These are phyloP conservation scores for Hygrophoropsis aurantiaca DNA, from an alignment of 768 basidiomycete genomes.

Conservation along the genomic window DNA sequence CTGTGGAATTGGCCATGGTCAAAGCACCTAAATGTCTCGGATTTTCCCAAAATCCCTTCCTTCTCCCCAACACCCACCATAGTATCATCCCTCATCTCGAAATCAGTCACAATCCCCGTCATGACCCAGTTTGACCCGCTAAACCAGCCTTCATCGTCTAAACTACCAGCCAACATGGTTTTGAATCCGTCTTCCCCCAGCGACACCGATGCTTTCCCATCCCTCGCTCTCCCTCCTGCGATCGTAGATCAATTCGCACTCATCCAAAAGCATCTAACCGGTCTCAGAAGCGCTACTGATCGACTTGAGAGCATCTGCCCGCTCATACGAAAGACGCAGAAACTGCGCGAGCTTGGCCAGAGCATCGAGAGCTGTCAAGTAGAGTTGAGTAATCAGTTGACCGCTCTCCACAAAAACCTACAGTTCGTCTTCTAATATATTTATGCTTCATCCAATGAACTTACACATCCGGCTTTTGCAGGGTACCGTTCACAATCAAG, in stretches of 20 bases:
- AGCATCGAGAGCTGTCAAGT: background rate
- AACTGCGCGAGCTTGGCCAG: background rate
- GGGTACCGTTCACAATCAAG: constrained; percentile 2
- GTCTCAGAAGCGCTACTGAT: background rate
- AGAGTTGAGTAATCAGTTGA: background rate
- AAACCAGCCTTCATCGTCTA: too few relatives aligned
- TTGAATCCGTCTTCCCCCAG: too few relatives aligned
- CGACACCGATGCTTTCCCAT: too few relatives aligned
- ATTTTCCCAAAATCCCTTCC: too few relatives aligned
- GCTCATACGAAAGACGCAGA: background rate
- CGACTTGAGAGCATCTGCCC: constrained; percentile 4
- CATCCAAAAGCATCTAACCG: constrained; percentile 1
- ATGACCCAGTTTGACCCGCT: too few relatives aligned
- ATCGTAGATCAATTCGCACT: constrained; percentile 3
- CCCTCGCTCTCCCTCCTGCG: background rate
- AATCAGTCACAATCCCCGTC: too few relatives aligned
- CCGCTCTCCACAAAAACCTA: background rate
- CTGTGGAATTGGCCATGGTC: too few relatives aligned
- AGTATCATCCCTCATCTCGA: too few relatives aligned
- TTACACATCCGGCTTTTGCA: background rate
- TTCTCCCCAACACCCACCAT: too few relatives aligned
- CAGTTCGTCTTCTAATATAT: background rate
- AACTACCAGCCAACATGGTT: too few relatives aligned
- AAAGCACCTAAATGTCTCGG: too few relatives aligned
- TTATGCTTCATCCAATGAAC: background rate